A percentile compares a stretch with the other conserved stretches of the same genome.
Evolutionary conservation across 192 early-diverging fungal genomes (phyloP).

Genomic region (Phycomyces nitens): DNA sequence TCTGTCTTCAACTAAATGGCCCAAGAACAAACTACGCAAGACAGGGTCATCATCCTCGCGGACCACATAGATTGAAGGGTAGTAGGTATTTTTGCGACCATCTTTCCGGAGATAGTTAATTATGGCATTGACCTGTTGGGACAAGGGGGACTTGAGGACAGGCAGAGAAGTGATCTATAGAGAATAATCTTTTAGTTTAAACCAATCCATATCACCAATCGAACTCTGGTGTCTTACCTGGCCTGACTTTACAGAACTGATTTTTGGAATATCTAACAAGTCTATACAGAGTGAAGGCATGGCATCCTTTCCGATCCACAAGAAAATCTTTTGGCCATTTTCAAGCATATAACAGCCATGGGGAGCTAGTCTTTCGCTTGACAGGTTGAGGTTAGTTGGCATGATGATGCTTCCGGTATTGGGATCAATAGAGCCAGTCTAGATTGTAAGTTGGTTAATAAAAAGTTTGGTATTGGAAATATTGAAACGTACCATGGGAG

Average conservation of each 20-base stretch:
- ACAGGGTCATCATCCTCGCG: constrained; percentile 77
- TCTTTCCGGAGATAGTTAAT: constrained; percentile 56
- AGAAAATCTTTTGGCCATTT: constrained; percentile 64
- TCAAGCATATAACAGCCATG: constrained; percentile 76
- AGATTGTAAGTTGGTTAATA: no score
- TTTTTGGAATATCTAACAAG: constrained; percentile 60
- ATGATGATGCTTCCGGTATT: constrained; percentile 58
- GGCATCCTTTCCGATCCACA: constrained; percentile 74
- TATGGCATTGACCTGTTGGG: constrained; percentile 54
- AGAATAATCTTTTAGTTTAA: background rate
- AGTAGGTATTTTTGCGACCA: constrained; percentile 50
- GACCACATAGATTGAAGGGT: constrained; percentile 65
- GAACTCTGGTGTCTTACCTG: no score
- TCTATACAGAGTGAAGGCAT: constrained; percentile 53
- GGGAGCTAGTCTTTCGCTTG: constrained; percentile 73
- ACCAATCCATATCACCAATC: background rate
- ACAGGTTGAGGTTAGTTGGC: constrained; percentile 66
- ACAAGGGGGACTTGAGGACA: constrained; percentile 56
- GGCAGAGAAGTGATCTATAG: constrained; percentile 25
- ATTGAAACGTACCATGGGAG: constrained; percentile 39
- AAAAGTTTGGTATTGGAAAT: no score
- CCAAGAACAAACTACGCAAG: constrained; percentile 66
- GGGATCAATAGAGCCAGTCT: constrained; percentile 51
- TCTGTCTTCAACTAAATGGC: constrained; percentile 71
- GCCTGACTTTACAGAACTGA: constrained; percentile 61